Evolutionary conservation across 1,284 basidiomycete genomes (phyloP).

Genomic region (Trichosporon sp.): DNA sequence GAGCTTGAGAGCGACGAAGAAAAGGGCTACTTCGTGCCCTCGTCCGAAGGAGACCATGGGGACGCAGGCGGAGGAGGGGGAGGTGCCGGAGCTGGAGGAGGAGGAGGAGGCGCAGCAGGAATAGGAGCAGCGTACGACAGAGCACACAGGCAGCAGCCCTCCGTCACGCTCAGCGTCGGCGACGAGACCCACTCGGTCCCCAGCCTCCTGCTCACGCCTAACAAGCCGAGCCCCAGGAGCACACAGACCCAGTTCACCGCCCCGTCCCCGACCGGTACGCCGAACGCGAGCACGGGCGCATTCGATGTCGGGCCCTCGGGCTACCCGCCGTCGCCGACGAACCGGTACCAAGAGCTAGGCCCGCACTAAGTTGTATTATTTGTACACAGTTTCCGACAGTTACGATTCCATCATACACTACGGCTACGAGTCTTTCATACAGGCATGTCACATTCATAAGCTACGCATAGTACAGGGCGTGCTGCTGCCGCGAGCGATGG

Average conservation of each 20-base stretch:
- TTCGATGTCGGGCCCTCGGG: background rate
- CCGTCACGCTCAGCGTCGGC: background rate
- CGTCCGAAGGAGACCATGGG: background rate
- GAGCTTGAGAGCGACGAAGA: background rate
- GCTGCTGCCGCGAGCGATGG: background rate
- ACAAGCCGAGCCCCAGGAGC: background rate
- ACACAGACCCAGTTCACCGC: background rate
- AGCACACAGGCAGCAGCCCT: background rate
- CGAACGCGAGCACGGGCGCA: too few relatives aligned
- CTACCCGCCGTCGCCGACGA: background rate
- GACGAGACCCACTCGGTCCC: background rate
- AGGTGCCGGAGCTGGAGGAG: background rate
- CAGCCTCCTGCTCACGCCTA: background rate
- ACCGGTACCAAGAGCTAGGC: background rate
- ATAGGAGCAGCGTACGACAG: background rate
- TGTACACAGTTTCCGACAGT: background rate
- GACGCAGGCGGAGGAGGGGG: background rate
- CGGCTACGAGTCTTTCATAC: too few relatives aligned
- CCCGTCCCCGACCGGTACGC: background rate
- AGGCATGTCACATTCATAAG: background rate
- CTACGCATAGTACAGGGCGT: background rate
- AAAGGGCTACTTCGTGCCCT: background rate
- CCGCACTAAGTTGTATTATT: background rate
- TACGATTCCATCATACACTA: too few relatives aligned
- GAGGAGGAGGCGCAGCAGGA: background rate